Evolutionary conservation across 768 basidiomycete species (phyloP).

Genomic region (Lanmaoa pseudosensibilis): DNA sequence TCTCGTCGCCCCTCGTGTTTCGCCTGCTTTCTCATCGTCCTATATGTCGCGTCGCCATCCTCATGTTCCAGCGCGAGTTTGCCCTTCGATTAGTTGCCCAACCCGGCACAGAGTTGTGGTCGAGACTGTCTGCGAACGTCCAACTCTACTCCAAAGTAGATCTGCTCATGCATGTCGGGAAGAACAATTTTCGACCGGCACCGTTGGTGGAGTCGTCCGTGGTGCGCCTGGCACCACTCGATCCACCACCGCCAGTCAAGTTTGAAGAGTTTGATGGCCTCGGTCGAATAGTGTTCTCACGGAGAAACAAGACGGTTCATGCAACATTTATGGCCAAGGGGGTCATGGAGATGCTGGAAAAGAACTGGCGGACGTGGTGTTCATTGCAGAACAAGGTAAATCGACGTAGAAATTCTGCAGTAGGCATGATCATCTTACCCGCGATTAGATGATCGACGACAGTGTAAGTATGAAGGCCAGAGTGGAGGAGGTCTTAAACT

Average conservation of each 20-base stretch:
- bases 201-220: constrained; percentile 94
- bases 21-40: constrained; percentile 95
- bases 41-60: constrained; percentile 87
- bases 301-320: constrained; percentile 87
- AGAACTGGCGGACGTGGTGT: constrained; percentile 92
- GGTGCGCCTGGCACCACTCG: constrained; percentile 84
- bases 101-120: constrained; percentile 87
- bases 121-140: constrained; percentile 91
- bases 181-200: constrained; percentile 95
- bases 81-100: constrained; percentile 87
- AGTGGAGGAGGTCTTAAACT: constrained; percentile 70
- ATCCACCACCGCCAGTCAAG: constrained; percentile 92
- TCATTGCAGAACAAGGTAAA: constrained; percentile 68
- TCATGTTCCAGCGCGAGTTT: constrained; percentile 99
- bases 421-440: neutral
- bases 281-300: constrained; percentile 83
- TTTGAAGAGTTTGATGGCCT: constrained; percentile 99
- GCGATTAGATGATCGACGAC: constrained; percentile 63
- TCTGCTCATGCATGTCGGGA: constrained; percentile 93
- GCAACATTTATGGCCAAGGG: constrained; percentile 94
- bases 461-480: constrained; percentile 65
- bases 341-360: constrained; percentile 90
- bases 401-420: neutral
- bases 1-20: constrained; percentile 97
- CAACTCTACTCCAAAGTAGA: constrained; percentile 97